A percentile compares a stretch with the other conserved stretches of the same genome.
Evolutionary conservation across 2,329 filamentous ascomycete genomes (phyloP).

Genomic region (Gnomoniopsis sp.): DNA sequence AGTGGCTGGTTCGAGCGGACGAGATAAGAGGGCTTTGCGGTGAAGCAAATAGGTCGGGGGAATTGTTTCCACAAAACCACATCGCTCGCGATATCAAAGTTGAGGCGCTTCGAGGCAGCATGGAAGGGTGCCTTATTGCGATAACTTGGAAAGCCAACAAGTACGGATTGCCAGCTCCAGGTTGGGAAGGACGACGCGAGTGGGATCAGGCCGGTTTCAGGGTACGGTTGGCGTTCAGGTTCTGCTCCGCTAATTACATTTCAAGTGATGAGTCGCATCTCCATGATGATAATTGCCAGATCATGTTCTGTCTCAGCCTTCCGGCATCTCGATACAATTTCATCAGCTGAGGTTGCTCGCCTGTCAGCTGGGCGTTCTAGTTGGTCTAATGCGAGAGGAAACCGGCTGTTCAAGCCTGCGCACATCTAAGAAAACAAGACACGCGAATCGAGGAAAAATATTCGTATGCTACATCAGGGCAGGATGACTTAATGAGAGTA

Average conservation of each 20-base stretch:
- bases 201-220: background rate
- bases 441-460: no score
- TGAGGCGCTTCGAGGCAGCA: background rate
- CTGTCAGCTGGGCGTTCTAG: no score
- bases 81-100: background rate
- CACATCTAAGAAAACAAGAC: no score
- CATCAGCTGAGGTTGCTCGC: no score
- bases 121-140: background rate
- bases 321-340: background rate
- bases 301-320: background rate
- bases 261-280: background rate
- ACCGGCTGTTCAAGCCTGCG: no score
- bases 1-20: conserved; percentile 90
- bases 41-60: background rate
- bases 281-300: background rate
- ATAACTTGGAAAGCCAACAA: background rate
- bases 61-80: background rate
- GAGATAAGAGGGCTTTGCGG: conserved; percentile 47
- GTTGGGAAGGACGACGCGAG: background rate
- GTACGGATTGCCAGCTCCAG: background rate
- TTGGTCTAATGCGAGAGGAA: no score
- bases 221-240: conserved; percentile 3
- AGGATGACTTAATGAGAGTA: no score
- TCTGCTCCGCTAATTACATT: background rate
- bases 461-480: no score